Evolutionary conservation across 441 rosid species (phyloP), one percentile per base, ranked within the genome.

Genomic region (Jatropha multifida): DNA sequence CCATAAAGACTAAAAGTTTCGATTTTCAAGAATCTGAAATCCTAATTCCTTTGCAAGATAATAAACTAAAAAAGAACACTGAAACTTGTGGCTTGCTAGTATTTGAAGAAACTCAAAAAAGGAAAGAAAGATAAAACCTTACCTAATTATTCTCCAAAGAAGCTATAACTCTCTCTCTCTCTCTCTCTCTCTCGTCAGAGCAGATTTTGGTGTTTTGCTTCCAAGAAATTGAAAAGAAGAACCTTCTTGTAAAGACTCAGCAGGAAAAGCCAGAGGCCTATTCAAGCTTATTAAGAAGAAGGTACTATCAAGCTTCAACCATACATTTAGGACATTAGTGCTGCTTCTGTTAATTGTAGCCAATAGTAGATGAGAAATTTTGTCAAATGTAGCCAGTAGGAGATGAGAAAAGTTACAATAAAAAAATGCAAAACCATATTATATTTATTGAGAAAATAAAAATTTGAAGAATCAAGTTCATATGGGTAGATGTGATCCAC

Each of bases 301-400:
- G 32, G 32, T 32, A 2, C 32, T 32, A 32, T 32, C 32, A 23
- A 49, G 38, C 18, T 51, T 69, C 1, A 11, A 52, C 61, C 61
- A 52, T 32, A 11, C 32, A 26, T 51, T 38, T 38, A 0, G 14
- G 18, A 54, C 2, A 18, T 38, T 32, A 52, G 67, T 48, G 67
- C 55, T 27, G 26, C 1, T 20, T 73, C 37, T 48, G 14, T 20
- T 46, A 10, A 32, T 14, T 18, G n/a, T 23, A 63, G 48, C 74
- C 70, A 69, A 52, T 76, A 37, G 20, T 11, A 75, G 60, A 72
- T 2, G 40, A 14, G 42, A 42, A 71, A 48, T 48, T 73, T n/a
- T 48, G 14, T 20, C 26, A 17, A 3, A 11, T 17, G 27, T n/a
- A 62, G 55, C 74, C 69, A 68, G 51, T 76, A 44, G 32, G n/a